Evolutionary conservation across 768 basidiomycete species (phyloP).

Genomic region (Tylopilus subfusipes): DNA sequence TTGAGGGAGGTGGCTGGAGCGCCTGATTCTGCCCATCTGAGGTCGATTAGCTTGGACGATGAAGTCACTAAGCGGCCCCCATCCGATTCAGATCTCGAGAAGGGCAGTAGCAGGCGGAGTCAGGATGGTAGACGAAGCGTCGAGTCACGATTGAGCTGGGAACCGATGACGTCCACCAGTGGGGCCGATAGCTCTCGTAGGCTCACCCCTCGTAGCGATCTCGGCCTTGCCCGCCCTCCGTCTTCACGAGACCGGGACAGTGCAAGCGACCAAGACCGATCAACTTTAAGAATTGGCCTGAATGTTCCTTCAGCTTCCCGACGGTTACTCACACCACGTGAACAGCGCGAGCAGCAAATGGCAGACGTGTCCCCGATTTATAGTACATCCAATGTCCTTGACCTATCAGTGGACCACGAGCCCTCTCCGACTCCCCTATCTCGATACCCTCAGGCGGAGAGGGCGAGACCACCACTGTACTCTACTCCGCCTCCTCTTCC

Average conservation of each 20-base stretch:
- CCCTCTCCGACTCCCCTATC: slow-evolving; percentile 47
- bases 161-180: slow-evolving; percentile 25
- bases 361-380: slow-evolving; percentile 13
- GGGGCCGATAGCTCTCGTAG: slow-evolving; percentile 27
- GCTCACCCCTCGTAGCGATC: slow-evolving; percentile 25
- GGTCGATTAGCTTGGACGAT: slow-evolving; percentile 55
- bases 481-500: slow-evolving; percentile 58
- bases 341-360: slow-evolving; percentile 46
- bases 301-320: slow-evolving; percentile 39
- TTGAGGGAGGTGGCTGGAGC: slow-evolving; percentile 50
- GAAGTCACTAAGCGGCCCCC: slow-evolving; percentile 37
- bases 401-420: slow-evolving; percentile 36
- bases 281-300: slow-evolving; percentile 20
- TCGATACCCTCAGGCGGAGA: slow-evolving; percentile 36
- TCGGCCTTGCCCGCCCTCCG: slow-evolving; percentile 21
- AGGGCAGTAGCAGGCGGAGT: slow-evolving; percentile 44
- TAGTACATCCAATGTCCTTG: slow-evolving; percentile 26
- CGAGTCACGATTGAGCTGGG: slow-evolving; percentile 47
- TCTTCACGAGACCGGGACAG: slow-evolving; percentile 27
- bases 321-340: slow-evolving; percentile 55
- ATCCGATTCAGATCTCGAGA: slow-evolving; percentile 34
- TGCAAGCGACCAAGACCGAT: slow-evolving; percentile 26
- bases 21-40: slow-evolving; percentile 36
- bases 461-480: slow-evolving; percentile 43
- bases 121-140: slow-evolving; percentile 56